These are phyloP conservation scores for Hibiscus tridactylites DNA, from an alignment of 345 rosid species.

Conservation along the genomic window DNA sequence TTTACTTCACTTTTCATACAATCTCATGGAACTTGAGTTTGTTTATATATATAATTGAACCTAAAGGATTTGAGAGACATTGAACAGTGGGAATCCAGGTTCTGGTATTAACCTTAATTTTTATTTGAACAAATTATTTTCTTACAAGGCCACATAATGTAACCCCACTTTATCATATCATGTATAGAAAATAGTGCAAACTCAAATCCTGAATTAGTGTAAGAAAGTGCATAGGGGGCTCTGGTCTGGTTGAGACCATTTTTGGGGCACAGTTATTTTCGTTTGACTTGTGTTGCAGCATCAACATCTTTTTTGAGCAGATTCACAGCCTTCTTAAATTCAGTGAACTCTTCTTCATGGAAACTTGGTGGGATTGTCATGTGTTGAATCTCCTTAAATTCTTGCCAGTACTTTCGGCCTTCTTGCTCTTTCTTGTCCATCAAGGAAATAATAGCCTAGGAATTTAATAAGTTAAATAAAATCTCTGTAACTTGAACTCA, in stretches of 20 bases:
- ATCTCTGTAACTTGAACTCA: too few relatives aligned
- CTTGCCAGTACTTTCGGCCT: slow-evolving; percentile 21
- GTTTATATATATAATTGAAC: neutral
- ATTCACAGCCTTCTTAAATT: slow-evolving; percentile 34
- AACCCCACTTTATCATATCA: neutral
- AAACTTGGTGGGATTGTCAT: slow-evolving; percentile 23
- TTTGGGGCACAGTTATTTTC: neutral
- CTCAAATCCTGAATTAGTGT: neutral
- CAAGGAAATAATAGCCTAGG: slow-evolving; percentile 32
- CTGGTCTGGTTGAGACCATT: neutral
- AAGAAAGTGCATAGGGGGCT: neutral
- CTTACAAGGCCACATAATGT: neutral
- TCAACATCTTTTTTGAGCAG: slow-evolving; percentile 24
- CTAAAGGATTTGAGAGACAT: neutral
- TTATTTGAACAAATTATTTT: neutral
- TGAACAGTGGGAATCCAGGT: neutral
- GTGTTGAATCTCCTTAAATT: slow-evolving; percentile 25
- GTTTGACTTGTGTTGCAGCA: slow-evolving; percentile 2
- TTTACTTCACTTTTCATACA: too few relatives aligned
- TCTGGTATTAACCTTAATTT: neutral
- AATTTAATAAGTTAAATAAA: neutral
- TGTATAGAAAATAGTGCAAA: neutral
- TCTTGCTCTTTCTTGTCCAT: slow-evolving; percentile 7
- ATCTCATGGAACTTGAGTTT: too few relatives aligned
- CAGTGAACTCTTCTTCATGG: slow-evolving; percentile 21